Base-by-base conservation (phyloP, 495 filamentous ascomycete genomes). In the Trichoderma gamsii region DNA sequence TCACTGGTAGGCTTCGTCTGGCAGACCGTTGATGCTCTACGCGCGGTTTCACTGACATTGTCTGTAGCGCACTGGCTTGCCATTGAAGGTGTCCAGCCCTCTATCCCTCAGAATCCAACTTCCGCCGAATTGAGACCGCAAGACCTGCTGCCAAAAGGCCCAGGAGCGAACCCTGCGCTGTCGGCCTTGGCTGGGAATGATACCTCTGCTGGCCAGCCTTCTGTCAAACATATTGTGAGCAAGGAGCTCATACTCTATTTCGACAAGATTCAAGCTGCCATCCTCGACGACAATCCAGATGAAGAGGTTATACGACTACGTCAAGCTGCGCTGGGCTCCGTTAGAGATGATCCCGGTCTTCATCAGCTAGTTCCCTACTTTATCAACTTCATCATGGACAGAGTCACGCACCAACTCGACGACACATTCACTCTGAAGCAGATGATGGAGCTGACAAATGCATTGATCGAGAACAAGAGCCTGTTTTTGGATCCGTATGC, bases 221-320 rank as follows among this genome's bases (percentile, higher is more conserved):
- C 91, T 3, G 95, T 99, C 52, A 98, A 97, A 77, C 96, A 98
- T 72, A 86, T 97, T 68, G 83, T 99, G 49, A 96, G 92, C 67
- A 95, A 97, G 75, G 95, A 99, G 76, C 86, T 97, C 4, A 90
- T 94, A 72, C 85, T 97, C n/a, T 98, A 97, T 83, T 99, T 97
- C 69, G 91, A 97, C 72, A 96, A 94, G 72, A 89, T 98, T 49
- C 92, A 90, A 78, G 84, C 82, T 69, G 93, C 94, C 3, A 82
- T 98, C 25, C 80, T 96, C 65, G 91, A 98, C 74, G 92, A 93
- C 70, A 85, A 83, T 35, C 90, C 89, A 63, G 92, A 97, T 65
- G 87, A 90, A 66, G 84, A 86, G 66, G 83, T 84, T 67, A 76
- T 80, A 16, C 72, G 80, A 4, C 87, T 96, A 73, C 90, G 93